A percentile compares a stretch with the other conserved stretches of the same genome.
Evolutionary conservation across 495 filamentous ascomycete genomes (phyloP).

Genomic region (Talaromyces trachyspermus): DNA sequence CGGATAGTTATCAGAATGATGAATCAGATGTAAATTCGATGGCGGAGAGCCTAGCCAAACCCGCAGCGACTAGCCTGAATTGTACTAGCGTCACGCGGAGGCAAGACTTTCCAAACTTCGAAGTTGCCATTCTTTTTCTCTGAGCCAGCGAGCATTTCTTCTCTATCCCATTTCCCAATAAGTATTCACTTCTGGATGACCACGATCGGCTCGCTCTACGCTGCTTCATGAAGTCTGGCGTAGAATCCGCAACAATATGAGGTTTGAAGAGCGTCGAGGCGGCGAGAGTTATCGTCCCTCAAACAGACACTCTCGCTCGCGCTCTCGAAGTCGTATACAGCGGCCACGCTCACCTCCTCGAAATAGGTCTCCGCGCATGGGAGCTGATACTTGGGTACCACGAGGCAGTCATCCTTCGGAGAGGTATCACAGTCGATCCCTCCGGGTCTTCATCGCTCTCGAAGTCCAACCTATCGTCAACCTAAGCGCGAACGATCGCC

Average conservation of each 20-base stretch:
- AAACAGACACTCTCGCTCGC: constrained; percentile 28
- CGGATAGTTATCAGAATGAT: no score
- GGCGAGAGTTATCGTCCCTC: constrained; percentile 48
- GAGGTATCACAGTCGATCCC: constrained; percentile 41
- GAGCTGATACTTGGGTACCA: constrained; percentile 45
- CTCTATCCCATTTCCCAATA: no score
- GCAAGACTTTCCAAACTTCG: no score
- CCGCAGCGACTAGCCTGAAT: background rate
- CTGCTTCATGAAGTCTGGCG: no score
- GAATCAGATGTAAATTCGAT: no score
- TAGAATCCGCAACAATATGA: no score
- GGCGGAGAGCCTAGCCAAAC: background rate
- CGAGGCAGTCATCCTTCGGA: constrained; percentile 26
- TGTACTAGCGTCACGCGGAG: background rate
- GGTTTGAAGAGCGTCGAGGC: constrained; percentile 48
- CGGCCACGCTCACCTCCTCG: constrained; percentile 33
- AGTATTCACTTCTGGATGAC: no score
- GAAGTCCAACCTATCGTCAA: constrained; percentile 34
- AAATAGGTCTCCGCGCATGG: constrained; percentile 25
- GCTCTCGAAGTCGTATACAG: constrained; percentile 32
- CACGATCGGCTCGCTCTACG: no score
- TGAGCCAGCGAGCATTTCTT: no score
- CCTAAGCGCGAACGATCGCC: constrained; percentile 35
- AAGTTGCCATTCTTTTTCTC: no score
- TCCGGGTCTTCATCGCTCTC: constrained; percentile 31